Conservation (phyloP, 257 asterid genomes). For the Plantago elongata region DNA sequence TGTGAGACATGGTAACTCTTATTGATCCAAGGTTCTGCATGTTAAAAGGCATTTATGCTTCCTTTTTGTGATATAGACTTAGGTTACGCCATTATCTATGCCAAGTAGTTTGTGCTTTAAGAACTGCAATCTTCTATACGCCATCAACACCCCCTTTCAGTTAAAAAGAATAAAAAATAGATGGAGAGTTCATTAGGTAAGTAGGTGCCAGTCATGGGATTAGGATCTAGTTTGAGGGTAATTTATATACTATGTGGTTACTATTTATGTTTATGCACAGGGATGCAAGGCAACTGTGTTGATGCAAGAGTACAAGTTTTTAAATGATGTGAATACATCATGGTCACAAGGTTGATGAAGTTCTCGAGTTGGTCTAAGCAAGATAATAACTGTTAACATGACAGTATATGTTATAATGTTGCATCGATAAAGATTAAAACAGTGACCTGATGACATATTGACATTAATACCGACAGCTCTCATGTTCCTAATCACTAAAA, state of each 20-base stretch:
- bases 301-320: neutral
- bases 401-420: neutral
- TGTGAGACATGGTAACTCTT: too few relatives aligned
- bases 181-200: slow-evolving; percentile 4
- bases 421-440: too few relatives aligned
- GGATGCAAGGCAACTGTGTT: neutral
- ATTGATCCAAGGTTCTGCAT: too few relatives aligned
- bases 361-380: neutral
- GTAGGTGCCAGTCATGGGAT: neutral
- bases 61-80: too few relatives aligned
- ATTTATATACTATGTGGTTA: neutral
- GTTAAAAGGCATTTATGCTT: too few relatives aligned
- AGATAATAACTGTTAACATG: neutral
- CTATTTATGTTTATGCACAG: neutral
- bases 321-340: neutral
- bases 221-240: neutral
- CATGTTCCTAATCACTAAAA: neutral
- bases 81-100: too few relatives aligned
- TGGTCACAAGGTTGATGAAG: neutral
- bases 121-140: too few relatives aligned
- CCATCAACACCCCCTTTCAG: neutral
- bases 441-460: neutral
- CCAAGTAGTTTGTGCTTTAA: too few relatives aligned
- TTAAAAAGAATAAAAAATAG: neutral
- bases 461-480: neutral